Percentiles rank a stretch among this genome's conserved stretches.
These are phyloP conservation scores for Fragaria vesca DNA, from an alignment of 306 rosid genomes.

Conservation along the genomic window DNA sequence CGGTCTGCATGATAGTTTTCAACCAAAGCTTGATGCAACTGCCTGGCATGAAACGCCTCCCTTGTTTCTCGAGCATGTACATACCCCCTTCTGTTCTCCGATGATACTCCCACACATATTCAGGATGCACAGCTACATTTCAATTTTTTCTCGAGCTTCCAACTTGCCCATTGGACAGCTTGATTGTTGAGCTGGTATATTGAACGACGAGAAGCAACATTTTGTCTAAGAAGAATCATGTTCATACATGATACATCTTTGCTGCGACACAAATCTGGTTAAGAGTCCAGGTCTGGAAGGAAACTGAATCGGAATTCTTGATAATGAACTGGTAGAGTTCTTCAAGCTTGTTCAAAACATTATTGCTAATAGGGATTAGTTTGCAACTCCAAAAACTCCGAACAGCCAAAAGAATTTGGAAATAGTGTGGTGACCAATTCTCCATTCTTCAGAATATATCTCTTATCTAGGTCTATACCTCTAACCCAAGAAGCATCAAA, in stretches of 20 bases:
- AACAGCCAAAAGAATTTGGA: too few relatives aligned
- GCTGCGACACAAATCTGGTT: constrained; percentile 16
- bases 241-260: neutral
- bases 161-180: constrained; percentile 37
- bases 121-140: too few relatives aligned
- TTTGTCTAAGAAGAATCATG: constrained; percentile 44
- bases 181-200: constrained; percentile 7
- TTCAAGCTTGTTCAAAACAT: constrained; percentile 38
- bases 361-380: constrained; percentile 21
- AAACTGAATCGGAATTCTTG: constrained; percentile 6
- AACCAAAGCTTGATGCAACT: too few relatives aligned
- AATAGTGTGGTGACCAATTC: constrained; percentile 18
- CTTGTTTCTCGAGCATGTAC: too few relatives aligned
- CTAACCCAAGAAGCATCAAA: constrained; percentile 56
- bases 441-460: constrained; percentile 28
- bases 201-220: constrained; percentile 25
- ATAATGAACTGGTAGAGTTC: constrained; percentile 19
- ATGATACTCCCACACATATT: too few relatives aligned
- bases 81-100: too few relatives aligned
- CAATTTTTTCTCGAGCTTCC: constrained; percentile 23
- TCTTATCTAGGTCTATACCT: constrained; percentile 8
- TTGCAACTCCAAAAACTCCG: too few relatives aligned
- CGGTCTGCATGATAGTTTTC: too few relatives aligned
- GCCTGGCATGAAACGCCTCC: too few relatives aligned
- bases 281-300: constrained; percentile 6